A percentile compares a stretch with the other conserved stretches of the same genome.
These are phyloP conservation scores for Prorocentrum cordatum DNA, from an alignment of 169 alveolate species.

Conservation along the genomic window DNA sequence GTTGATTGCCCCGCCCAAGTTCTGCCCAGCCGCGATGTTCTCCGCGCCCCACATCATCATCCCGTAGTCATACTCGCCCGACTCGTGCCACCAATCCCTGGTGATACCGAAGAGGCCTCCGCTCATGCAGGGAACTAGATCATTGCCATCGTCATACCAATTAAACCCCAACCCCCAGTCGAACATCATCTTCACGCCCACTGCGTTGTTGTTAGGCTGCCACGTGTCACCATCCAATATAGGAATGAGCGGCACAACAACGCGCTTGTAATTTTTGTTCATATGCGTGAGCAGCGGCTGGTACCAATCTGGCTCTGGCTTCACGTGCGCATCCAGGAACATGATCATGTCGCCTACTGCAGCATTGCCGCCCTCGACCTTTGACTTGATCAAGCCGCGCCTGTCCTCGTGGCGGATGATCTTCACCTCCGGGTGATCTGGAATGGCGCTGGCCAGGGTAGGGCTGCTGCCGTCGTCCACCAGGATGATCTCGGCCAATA, in stretches of 20 bases:
- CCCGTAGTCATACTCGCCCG: conserved; percentile 76
- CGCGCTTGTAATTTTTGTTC: conserved; percentile 74
- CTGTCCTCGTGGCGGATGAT: conserved; percentile 71
- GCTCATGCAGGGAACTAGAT: conserved; percentile 74
- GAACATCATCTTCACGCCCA: conserved; percentile 71
- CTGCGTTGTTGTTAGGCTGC: conserved; percentile 56
- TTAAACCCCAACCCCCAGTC: conserved; percentile 76
- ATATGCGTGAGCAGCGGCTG: conserved; percentile 72
- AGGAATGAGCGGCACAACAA: conserved; percentile 75
- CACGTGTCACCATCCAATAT: conserved; percentile 71
- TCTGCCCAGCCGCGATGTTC: no score
- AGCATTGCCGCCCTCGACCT: conserved; percentile 73
- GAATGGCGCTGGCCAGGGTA: conserved; percentile 34
- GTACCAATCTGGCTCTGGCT: conserved; percentile 72
- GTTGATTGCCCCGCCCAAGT: no score
- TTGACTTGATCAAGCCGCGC: conserved; percentile 75
- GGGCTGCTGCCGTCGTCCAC: conserved; percentile 74
- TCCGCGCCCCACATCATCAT: conserved; percentile 79
- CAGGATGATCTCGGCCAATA: conserved; percentile 73
- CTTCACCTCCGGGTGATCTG: conserved; percentile 22
- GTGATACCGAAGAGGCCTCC: conserved; percentile 77
- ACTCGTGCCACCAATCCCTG: conserved; percentile 77
- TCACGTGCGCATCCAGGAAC: conserved; percentile 77
- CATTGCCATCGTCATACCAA: conserved; percentile 77
- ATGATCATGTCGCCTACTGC: conserved; percentile 73